Conservation (phyloP, 345 rosid species). For the Hibiscus mutabilis region DNA sequence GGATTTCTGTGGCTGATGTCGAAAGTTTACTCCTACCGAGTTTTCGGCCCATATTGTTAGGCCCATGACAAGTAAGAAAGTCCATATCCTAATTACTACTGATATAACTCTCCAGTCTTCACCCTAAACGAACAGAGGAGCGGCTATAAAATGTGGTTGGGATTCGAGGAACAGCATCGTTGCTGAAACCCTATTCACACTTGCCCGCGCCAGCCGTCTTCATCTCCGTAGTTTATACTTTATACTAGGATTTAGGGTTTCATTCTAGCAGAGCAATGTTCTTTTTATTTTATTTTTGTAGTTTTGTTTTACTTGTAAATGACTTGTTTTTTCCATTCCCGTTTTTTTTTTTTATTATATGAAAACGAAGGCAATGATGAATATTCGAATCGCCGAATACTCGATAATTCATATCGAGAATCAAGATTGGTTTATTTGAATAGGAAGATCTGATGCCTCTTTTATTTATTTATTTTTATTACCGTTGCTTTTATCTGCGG, state of each 20-base stretch:
- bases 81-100: background rate
- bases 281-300: background rate
- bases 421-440: slow-evolving; percentile 23
- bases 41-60: background rate
- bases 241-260: background rate
- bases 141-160: background rate
- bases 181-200: background rate
- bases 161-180: background rate
- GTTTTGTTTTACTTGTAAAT: background rate
- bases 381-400: slow-evolving; percentile 19
- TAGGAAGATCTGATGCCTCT: slow-evolving; percentile 55
- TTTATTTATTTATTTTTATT: too few relatives aligned
- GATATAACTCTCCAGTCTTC: background rate
- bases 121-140: background rate
- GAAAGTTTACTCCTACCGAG: too few relatives aligned
- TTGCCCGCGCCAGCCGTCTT: background rate
- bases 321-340: background rate
- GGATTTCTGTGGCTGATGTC: too few relatives aligned
- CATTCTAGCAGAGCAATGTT: background rate
- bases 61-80: background rate
- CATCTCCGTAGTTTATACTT: too few relatives aligned
- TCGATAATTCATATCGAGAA: slow-evolving; percentile 11
- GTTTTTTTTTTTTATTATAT: background rate
- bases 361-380: slow-evolving; percentile 24
- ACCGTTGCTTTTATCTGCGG: background rate